Conservation (phyloP, 176 grass and related monocot genomes). For the Pharus latifolius region DNA sequence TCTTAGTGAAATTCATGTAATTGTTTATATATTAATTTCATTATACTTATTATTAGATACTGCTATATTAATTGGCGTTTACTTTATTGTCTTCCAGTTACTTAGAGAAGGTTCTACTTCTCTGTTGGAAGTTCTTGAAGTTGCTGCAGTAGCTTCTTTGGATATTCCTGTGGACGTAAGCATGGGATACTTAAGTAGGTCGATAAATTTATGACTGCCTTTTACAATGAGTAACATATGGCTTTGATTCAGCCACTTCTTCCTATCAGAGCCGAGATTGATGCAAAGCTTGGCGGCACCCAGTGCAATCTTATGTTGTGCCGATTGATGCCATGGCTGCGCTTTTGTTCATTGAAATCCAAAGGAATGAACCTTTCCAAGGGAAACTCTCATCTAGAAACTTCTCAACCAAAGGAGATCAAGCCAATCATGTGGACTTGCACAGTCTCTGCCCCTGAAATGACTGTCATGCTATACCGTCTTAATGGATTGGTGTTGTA, state of each 20-base stretch:
- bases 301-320: slow-evolving; percentile 85
- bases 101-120: slow-evolving; percentile 66
- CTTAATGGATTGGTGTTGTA: slow-evolving; percentile 67
- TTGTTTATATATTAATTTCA: not conserved
- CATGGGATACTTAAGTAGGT: slow-evolving; percentile 12
- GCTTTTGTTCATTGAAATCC: slow-evolving; percentile 47
- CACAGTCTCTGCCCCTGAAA: slow-evolving; percentile 86
- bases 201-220: not conserved
- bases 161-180: slow-evolving; percentile 91
- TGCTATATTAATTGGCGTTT: slow-evolving; percentile 15
- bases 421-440: slow-evolving; percentile 93
- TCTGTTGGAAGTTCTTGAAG: slow-evolving; percentile 96
- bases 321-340: slow-evolving; percentile 85
- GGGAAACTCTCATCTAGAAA: slow-evolving; percentile 36
- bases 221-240: slow-evolving; percentile 23
- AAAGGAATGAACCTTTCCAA: slow-evolving; percentile 53
- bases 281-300: slow-evolving; percentile 92
- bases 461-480: slow-evolving; percentile 77
- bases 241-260: slow-evolving; percentile 57
- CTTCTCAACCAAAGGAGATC: slow-evolving; percentile 43
- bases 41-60: slow-evolving; percentile 4
- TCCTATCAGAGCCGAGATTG: slow-evolving; percentile 88
- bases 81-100: slow-evolving; percentile 56
- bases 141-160: slow-evolving; percentile 53
- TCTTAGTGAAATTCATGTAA: slow-evolving; percentile 97